Percentiles rank a stretch among this genome's conserved stretches.
phyloP scores from a whole-genome alignment of 768 basidiomycete genomes.

The Chlorophyllum brunneum region DNA sequence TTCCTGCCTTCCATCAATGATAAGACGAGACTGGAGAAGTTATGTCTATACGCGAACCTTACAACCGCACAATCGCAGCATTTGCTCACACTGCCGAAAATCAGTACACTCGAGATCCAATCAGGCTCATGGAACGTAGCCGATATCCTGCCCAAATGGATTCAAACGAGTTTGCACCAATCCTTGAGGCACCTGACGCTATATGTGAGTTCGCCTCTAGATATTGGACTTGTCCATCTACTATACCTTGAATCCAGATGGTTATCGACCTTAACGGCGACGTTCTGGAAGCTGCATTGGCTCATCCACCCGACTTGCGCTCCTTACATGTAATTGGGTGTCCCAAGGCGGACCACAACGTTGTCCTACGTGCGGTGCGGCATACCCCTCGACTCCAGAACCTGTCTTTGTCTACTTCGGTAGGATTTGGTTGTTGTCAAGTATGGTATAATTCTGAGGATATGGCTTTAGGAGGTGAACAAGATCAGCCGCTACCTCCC shows the following conservation, averaged over 20 bases:
- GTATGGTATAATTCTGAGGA: not conserved
- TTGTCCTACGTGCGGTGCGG: conserved; percentile 40
- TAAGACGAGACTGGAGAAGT: conserved; percentile 38
- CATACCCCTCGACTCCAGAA: conserved; percentile 55
- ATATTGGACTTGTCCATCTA: not conserved
- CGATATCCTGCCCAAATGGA: conserved; percentile 60
- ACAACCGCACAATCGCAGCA: conserved; percentile 44
- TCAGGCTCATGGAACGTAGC: conserved; percentile 60
- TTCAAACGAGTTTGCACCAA: conserved; percentile 34
- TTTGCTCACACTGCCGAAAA: conserved; percentile 33
- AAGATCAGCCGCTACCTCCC: conserved; percentile 26
- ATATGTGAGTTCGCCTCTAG: conserved; percentile 41
- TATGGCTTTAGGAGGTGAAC: conserved; percentile 20
- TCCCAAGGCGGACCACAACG: conserved; percentile 48
- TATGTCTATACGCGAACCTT: conserved; percentile 52
- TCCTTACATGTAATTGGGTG: conserved; percentile 64
- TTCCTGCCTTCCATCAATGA: conserved; percentile 44
- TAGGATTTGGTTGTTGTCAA: conserved; percentile 26
- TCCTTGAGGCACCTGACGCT: conserved; percentile 38
- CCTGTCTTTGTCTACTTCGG: conserved; percentile 58
- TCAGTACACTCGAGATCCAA: conserved; percentile 51
- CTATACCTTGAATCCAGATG: conserved; percentile 34
- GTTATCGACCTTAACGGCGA: conserved; percentile 49
- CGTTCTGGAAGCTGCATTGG: conserved; percentile 44
- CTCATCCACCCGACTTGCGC: conserved; percentile 47